Percentiles rank a stretch among this genome's conserved stretches.
Conservation (phyloP, 495 filamentous ascomycete genomes). For the Glarea lozoyensis region DNA sequence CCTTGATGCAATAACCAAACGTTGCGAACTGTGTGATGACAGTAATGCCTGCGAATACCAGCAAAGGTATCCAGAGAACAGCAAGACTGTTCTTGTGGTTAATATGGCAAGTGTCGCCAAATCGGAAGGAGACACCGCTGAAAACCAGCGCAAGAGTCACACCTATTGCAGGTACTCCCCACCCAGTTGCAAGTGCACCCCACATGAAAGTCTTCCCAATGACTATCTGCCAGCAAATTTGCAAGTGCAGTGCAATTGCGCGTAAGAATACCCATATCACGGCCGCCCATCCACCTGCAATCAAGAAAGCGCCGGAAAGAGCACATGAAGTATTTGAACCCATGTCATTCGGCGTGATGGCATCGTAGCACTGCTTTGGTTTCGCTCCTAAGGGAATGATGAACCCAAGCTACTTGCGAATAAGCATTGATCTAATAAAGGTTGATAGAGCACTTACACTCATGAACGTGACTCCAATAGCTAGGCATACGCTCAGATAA, state of each 20-base stretch:
- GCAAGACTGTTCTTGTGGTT: slow-evolving; percentile 29
- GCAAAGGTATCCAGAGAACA: slow-evolving; percentile 85
- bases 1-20: slow-evolving; percentile 88
- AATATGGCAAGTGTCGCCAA: slow-evolving; percentile 65
- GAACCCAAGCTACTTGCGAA: slow-evolving; percentile 55
- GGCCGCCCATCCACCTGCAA: slow-evolving; percentile 75
- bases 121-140: slow-evolving; percentile 90
- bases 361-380: slow-evolving; percentile 76
- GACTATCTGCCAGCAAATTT: slow-evolving; percentile 94
- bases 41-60: slow-evolving; percentile 68
- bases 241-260: slow-evolving; percentile 85
- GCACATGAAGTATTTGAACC: slow-evolving; percentile 71
- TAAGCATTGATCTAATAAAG: slow-evolving; percentile 17
- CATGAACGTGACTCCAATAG: slow-evolving; percentile 64
- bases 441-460: slow-evolving; percentile 45
- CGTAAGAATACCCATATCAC: slow-evolving; percentile 88
- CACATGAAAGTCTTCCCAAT: slow-evolving; percentile 89
- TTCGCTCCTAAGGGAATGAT: slow-evolving; percentile 79
- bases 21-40: slow-evolving; percentile 76
- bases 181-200: slow-evolving; percentile 68
- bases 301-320: slow-evolving; percentile 75
- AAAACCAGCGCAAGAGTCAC: slow-evolving; percentile 66
- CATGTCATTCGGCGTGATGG: slow-evolving; percentile 93
- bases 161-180: slow-evolving; percentile 70
- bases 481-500: slow-evolving; percentile 82